A percentile compares a stretch with the other conserved stretches of the same genome.
Evolutionary conservation across 2,329 filamentous ascomycete species (phyloP).

Genomic region (Cercospora zeina): DNA sequence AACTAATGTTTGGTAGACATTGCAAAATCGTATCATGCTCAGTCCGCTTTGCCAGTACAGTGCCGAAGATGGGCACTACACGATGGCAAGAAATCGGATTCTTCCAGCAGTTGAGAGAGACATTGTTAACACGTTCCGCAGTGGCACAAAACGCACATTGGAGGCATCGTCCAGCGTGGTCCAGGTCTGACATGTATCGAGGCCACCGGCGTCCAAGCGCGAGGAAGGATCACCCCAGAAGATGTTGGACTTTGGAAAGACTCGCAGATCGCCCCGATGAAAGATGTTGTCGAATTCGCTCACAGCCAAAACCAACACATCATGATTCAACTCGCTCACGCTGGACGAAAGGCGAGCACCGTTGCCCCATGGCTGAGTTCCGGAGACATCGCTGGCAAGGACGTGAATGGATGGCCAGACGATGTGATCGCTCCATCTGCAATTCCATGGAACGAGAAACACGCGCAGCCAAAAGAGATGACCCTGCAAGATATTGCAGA

Average conservation of each 20-base stretch:
- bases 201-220: constrained; percentile 71
- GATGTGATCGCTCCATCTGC: constrained; percentile 60
- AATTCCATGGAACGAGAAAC: constrained; percentile 62
- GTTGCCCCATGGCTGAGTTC: constrained; percentile 63
- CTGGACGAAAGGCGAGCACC: constrained; percentile 65
- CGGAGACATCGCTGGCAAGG: constrained; percentile 54
- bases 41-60: constrained; percentile 68
- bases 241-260: constrained; percentile 83
- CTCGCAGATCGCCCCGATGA: constrained; percentile 71
- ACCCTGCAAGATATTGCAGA: constrained; percentile 68
- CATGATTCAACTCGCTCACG: constrained; percentile 79
- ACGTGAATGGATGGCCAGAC: constrained; percentile 55
- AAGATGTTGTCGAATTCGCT: constrained; percentile 71
- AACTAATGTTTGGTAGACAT: constrained; percentile 16
- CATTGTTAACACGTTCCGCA: neutral
- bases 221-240: constrained; percentile 80
- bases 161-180: constrained; percentile 74
- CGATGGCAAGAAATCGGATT: constrained; percentile 48
- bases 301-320: constrained; percentile 76
- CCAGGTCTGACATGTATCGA: constrained; percentile 74
- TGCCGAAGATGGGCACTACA: constrained; percentile 69
- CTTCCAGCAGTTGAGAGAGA: neutral
- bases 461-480: constrained; percentile 66
- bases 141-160: constrained; percentile 73
- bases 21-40: constrained; percentile 57